Conservation (phyloP, 768 basidiomycete species). For the Coprinopsis strossmayeri region DNA sequence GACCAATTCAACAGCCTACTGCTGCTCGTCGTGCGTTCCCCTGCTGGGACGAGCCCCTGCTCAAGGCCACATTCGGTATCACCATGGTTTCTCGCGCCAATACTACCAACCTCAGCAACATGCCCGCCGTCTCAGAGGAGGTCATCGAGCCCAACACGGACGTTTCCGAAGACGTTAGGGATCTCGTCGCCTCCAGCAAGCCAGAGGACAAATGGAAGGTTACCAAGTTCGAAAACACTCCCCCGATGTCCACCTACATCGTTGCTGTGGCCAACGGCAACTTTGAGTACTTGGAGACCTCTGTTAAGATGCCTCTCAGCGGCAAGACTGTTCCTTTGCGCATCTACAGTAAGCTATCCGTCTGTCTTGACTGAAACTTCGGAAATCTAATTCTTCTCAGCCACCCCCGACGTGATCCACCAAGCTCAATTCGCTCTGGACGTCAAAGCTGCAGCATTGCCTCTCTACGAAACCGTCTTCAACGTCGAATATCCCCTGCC, state of each 20-base stretch:
- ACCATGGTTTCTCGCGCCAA: slow-evolving; percentile 74
- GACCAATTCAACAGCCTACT: slow-evolving; percentile 53
- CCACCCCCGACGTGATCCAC: slow-evolving; percentile 74
- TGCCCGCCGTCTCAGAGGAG: slow-evolving; percentile 66
- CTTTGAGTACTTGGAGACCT: slow-evolving; percentile 68
- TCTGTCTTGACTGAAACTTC: not conserved
- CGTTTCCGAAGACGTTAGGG: slow-evolving; percentile 23
- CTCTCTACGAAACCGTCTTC: slow-evolving; percentile 90
- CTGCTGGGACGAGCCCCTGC: slow-evolving; percentile 89
- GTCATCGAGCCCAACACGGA: slow-evolving; percentile 28
- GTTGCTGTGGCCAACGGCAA: slow-evolving; percentile 82
- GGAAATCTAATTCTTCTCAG: slow-evolving; percentile 26
- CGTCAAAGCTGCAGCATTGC: slow-evolving; percentile 74
- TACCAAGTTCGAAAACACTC: slow-evolving; percentile 75
- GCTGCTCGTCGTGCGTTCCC: slow-evolving; percentile 79
- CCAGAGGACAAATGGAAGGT: slow-evolving; percentile 64
- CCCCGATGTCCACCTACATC: slow-evolving; percentile 85
- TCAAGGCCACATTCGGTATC: slow-evolving; percentile 79
- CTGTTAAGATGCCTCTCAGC: slow-evolving; percentile 73
- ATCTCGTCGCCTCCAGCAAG: slow-evolving; percentile 36
- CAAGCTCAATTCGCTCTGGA: slow-evolving; percentile 86
- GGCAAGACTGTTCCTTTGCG: slow-evolving; percentile 77
- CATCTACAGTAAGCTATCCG: slow-evolving; percentile 56
- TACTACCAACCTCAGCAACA: slow-evolving; percentile 81
- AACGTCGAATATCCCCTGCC: slow-evolving; percentile 90